Evolutionary conservation across 495 filamentous ascomycete genomes (phyloP), one percentile per base, ranked within the genome.

Genomic region (Lophiostoma macrostomum): DNA sequence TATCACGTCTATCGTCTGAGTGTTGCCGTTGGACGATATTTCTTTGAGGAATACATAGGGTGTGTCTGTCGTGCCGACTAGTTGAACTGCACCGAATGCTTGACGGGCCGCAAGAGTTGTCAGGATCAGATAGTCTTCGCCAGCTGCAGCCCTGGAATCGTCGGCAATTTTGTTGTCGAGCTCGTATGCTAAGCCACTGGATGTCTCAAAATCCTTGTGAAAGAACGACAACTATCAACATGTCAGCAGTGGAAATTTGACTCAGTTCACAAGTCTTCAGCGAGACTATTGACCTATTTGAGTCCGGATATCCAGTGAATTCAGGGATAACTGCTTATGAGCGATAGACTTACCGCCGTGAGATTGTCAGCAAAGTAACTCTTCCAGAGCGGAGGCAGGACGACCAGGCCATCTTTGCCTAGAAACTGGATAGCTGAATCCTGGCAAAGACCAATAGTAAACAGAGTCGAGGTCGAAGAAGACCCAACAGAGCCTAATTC

Each of bases 281-380:
- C n/a, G n/a, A n/a, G n/a, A n/a, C n/a, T n/a, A n/a, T n/a, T n/a
- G n/a, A n/a, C n/a, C n/a, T n/a, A n/a, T n/a, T n/a, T n/a, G n/a
- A n/a, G n/a, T n/a, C n/a, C n/a, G n/a, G n/a, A n/a, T n/a, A n/a
- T n/a, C n/a, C n/a, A n/a, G n/a, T n/a, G n/a, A n/a, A n/a, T n/a
- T n/a, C n/a, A n/a, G n/a, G n/a, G n/a, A n/a, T n/a, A n/a, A n/a
- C n/a, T n/a, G n/a, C n/a, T n/a, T n/a, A n/a, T n/a, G n/a, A 4
- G 78, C 61, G 53, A 84, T 14, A 87, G 55, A 93, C 90, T 70
- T 29, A 78, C 71, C 14, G 79, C 77, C 13, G 63, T 74, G 20
- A 74, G 24, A 2, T 76, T 78, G 28, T 72, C 68, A 8, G 55
- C 57, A 42, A 78, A 80, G 49, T 79, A 80, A 45, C 70, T 75